A percentile compares a stretch with the other conserved stretches of the same genome.
These are phyloP conservation scores for Colletotrichum sp. DNA, from an alignment of 2,329 filamentous ascomycete genomes.

Conservation along the genomic window DNA sequence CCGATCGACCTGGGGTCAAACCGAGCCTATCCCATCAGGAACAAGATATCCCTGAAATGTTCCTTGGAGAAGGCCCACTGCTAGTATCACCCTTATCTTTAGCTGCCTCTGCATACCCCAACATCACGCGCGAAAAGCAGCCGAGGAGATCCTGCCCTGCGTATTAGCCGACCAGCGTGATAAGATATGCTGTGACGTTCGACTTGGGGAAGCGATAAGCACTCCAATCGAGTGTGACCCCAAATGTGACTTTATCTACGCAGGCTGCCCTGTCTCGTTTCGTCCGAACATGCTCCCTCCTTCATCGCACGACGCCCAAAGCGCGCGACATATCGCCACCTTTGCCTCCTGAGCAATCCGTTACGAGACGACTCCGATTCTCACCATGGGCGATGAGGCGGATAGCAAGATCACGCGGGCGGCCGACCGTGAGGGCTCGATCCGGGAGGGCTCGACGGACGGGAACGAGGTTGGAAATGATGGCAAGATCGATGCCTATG, in stretches of 20 bases:
- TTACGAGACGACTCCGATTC: too few relatives aligned
- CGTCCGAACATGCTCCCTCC: not conserved
- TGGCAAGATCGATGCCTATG: constrained; percentile 6
- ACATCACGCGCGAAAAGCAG: not conserved
- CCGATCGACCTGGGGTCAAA: not conserved
- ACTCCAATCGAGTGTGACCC: not conserved
- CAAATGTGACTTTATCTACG: not conserved
- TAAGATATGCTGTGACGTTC: not conserved
- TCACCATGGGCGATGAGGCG: not conserved
- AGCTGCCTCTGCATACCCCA: not conserved
- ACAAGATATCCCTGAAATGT: not conserved
- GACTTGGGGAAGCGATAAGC: not conserved
- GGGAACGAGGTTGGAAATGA: not conserved
- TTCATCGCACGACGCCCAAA: not conserved
- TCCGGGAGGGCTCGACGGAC: not conserved
- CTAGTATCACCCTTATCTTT: not conserved
- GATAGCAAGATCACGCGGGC: not conserved
- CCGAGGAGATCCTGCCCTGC: not conserved
- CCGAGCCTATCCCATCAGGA: not conserved
- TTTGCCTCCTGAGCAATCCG: not conserved
- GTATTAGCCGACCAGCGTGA: not conserved
- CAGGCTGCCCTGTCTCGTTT: not conserved
- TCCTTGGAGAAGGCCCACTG: not conserved
- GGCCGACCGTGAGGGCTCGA: not conserved
- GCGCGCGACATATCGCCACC: not conserved